Conservation (phyloP, 2,329 filamentous ascomycete genomes). For the Pseudopyricularia javanii region DNA sequence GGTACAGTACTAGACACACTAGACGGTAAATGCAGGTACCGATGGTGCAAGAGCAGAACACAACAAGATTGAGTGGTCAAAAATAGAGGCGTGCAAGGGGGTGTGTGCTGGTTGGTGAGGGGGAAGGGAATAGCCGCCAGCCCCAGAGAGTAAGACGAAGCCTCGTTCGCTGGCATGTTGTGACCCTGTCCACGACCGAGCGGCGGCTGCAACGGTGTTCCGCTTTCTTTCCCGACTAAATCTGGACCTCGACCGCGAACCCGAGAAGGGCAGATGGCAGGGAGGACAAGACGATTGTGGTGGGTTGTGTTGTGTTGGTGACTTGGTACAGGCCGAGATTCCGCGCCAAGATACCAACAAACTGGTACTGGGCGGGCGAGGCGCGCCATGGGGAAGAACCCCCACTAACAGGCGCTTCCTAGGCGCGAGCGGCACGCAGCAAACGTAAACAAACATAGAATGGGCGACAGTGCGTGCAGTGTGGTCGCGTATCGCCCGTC, state of each 20-base stretch:
- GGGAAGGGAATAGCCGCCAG: background rate
- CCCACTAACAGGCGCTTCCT: too few relatives aligned
- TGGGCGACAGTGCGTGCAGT: too few relatives aligned
- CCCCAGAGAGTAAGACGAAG: background rate
- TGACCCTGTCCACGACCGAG: too few relatives aligned
- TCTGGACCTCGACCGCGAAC: background rate
- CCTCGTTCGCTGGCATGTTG: background rate
- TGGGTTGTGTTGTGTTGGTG: too few relatives aligned
- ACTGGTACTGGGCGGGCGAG: too few relatives aligned
- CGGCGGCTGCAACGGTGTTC: background rate
- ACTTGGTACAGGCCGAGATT: too few relatives aligned
- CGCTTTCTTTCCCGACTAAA: slow-evolving; percentile 2
- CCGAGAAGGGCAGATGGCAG: background rate
- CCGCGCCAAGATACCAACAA: too few relatives aligned
- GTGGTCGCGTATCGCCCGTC: too few relatives aligned
- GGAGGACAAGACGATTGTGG: background rate
- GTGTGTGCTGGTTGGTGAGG: background rate
- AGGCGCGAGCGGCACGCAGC: too few relatives aligned
- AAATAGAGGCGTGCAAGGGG: background rate
- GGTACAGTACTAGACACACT: too few relatives aligned
- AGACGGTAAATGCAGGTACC: background rate
- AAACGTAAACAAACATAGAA: too few relatives aligned
- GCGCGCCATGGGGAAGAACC: too few relatives aligned
- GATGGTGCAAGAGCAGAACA: background rate
- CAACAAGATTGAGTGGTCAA: background rate